Percentiles rank a stretch among this genome's conserved stretches.
phyloP scores from a whole-genome alignment of 2,329 filamentous ascomycete genomes.

The Ampelomyces quisqualis region DNA sequence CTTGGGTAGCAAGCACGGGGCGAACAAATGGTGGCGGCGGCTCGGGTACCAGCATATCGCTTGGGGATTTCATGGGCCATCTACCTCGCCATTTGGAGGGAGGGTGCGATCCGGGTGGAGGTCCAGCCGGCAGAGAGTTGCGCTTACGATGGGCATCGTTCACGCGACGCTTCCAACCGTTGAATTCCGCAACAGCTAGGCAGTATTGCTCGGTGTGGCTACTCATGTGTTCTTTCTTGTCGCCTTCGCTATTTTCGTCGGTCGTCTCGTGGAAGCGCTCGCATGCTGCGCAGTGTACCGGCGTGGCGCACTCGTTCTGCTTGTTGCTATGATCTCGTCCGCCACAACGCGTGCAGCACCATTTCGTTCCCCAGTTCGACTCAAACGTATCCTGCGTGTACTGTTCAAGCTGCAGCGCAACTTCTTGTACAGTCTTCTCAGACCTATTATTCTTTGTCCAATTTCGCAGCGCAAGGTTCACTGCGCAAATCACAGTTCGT shows the following conservation, averaged over 20 bases:
- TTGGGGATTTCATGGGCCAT: neutral
- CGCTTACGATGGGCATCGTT: conserved; percentile 3
- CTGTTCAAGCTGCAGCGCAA: conserved; percentile 7
- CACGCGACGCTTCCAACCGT: conserved; percentile 1
- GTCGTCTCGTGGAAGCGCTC: no score
- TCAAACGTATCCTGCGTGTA: conserved; percentile 1
- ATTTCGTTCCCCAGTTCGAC: conserved; percentile 6
- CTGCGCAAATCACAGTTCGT: conserved; percentile 18
- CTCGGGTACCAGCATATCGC: neutral
- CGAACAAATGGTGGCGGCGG: neutral
- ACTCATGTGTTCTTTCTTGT: neutral
- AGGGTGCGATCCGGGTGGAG: conserved; percentile 5
- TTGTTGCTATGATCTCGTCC: conserved; percentile 9
- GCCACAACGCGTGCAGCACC: conserved; percentile 16
- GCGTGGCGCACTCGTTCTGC: conserved; percentile 1
- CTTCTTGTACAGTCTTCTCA: conserved; percentile 6
- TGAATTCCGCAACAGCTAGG: conserved; percentile 3
- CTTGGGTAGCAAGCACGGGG: no score
- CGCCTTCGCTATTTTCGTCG: no score
- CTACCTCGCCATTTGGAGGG: conserved; percentile 1
- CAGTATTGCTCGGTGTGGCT: conserved; percentile 6
- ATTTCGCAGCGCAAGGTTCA: conserved; percentile 11
- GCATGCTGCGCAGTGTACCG: conserved; percentile 10
- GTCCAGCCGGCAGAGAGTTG: conserved; percentile 3
- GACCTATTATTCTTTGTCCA: neutral